Percentiles rank a stretch among this genome's conserved stretches.
Evolutionary conservation across 805 yeast species (phyloP).

Genomic region (Monosporozyma yasuniensis): DNA sequence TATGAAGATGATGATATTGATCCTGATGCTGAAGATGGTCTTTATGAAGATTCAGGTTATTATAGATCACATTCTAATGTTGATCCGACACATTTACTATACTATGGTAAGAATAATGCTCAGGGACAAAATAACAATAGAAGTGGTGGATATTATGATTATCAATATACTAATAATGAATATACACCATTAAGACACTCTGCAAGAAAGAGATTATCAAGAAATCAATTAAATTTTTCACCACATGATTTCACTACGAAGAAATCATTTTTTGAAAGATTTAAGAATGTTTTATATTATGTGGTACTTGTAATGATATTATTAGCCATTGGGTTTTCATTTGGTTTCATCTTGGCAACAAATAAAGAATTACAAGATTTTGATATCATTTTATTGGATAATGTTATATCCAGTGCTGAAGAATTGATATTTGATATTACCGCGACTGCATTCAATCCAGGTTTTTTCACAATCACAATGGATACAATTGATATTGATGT

Average conservation of each 20-base stretch:
- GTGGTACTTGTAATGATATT: constrained; percentile 36
- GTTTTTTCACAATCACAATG: constrained; percentile 60
- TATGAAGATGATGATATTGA: constrained; percentile 21
- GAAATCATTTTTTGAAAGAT: constrained; percentile 24
- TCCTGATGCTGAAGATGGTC: constrained; percentile 5
- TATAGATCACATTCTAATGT: background rate
- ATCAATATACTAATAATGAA: constrained; percentile 12
- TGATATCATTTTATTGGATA: constrained; percentile 50
- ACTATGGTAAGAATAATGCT: background rate
- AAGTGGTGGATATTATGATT: background rate
- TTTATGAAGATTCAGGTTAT: background rate
- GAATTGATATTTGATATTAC: constrained; percentile 74
- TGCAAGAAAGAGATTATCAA: constrained; percentile 11
- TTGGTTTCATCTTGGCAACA: constrained; percentile 80
- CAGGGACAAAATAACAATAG: background rate
- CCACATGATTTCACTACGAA: constrained; percentile 41
- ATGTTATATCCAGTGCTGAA: constrained; percentile 71
- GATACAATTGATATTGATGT: constrained; percentile 68
- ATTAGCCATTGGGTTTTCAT: constrained; percentile 63
- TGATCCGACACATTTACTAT: background rate
- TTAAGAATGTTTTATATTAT: constrained; percentile 31
- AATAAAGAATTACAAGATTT: constrained; percentile 73
- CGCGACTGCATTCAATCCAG: constrained; percentile 80
- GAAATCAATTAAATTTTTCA: constrained; percentile 29
- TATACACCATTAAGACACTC: constrained; percentile 15